Conservation (phyloP, 2,329 filamentous ascomycete species). For the Penicillium nordicum region DNA sequence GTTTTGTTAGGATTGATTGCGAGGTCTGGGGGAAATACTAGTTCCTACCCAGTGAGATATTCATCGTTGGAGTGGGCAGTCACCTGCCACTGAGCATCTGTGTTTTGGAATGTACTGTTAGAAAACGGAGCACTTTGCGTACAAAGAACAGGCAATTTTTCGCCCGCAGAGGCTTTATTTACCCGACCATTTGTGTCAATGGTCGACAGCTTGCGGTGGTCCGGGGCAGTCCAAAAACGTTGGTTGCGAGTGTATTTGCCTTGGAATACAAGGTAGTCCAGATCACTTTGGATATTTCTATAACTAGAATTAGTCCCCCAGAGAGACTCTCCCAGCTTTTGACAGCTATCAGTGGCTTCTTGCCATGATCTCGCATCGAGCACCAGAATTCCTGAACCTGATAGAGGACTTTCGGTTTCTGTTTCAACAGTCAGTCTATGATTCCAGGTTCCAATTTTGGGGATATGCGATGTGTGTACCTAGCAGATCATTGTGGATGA, state of each 20-base stretch:
- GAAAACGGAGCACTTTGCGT: slow-evolving; percentile 20
- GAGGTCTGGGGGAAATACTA: too few species aligned
- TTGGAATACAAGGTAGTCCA: slow-evolving; percentile 17
- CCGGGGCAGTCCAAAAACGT: slow-evolving; percentile 13
- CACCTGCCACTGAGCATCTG: slow-evolving; percentile 14
- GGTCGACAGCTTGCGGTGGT: slow-evolving; percentile 5
- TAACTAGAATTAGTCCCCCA: slow-evolving; percentile 7
- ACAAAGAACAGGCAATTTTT: slow-evolving; percentile 16
- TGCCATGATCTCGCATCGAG: slow-evolving; percentile 16
- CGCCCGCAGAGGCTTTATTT: slow-evolving; percentile 6
- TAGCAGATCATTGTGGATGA: slow-evolving; percentile 22
- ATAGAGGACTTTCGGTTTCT: slow-evolving; percentile 17
- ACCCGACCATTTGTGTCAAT: slow-evolving; percentile 11
- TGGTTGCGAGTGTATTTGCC: slow-evolving; percentile 5
- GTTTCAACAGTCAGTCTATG: not conserved
- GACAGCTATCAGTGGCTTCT: slow-evolving; percentile 13
- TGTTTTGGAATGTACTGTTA: slow-evolving; percentile 10
- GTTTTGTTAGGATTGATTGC: not conserved
- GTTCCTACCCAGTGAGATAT: slow-evolving; percentile 17
- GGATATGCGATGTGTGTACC: not conserved
- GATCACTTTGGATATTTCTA: slow-evolving; percentile 1
- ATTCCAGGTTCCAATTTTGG: not conserved
- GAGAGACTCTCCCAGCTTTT: slow-evolving; percentile 15
- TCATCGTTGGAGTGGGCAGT: slow-evolving; percentile 17
- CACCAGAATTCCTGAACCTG: slow-evolving; percentile 15